These are phyloP conservation scores for Berberis vulgaris DNA, from an alignment of 164 flowering plant species.

Conservation along the genomic window DNA sequence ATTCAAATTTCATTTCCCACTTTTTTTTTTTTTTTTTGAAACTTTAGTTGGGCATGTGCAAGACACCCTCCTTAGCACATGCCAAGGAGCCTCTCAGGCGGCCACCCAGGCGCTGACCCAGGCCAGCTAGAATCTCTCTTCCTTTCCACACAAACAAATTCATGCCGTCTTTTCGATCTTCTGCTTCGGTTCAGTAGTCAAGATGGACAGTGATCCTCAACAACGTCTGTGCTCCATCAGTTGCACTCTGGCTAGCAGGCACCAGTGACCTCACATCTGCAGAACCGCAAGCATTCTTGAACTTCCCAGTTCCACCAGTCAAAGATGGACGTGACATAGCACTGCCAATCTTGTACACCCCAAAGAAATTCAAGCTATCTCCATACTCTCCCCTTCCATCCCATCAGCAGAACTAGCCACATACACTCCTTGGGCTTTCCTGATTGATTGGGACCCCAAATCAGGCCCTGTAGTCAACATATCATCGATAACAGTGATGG, in stretches of 20 bases:
- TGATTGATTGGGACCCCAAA: slow-evolving; percentile 40
- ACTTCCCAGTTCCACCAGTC: slow-evolving; percentile 83
- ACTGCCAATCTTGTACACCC: slow-evolving; percentile 59
- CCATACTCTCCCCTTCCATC: slow-evolving; percentile 82
- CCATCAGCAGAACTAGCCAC: slow-evolving; percentile 69
- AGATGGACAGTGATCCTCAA: slow-evolving; percentile 7
- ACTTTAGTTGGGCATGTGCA: too few relatives aligned
- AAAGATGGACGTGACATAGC: slow-evolving; percentile 51
- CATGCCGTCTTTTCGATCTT: background rate
- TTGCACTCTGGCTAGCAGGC: slow-evolving; percentile 52
- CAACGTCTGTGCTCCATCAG: slow-evolving; percentile 5
- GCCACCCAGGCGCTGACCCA: too few relatives aligned
- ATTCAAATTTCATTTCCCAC: too few relatives aligned
- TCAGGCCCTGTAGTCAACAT: slow-evolving; percentile 43
- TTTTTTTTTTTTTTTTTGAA: too few relatives aligned
- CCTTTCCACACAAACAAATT: background rate
- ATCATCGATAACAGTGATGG: slow-evolving; percentile 65
- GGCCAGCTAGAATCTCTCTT: background rate
- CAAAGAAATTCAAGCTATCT: slow-evolving; percentile 72
- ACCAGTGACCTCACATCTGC: slow-evolving; percentile 63
- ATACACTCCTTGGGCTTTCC: slow-evolving; percentile 65
- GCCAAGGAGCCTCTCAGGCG: background rate
- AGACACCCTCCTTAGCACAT: too few relatives aligned
- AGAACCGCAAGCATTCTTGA: slow-evolving; percentile 57
- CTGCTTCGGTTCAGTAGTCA: background rate